These are phyloP conservation scores for Capsicum rhomboideum DNA, from an alignment of 257 asterid genomes.

Conservation along the genomic window DNA sequence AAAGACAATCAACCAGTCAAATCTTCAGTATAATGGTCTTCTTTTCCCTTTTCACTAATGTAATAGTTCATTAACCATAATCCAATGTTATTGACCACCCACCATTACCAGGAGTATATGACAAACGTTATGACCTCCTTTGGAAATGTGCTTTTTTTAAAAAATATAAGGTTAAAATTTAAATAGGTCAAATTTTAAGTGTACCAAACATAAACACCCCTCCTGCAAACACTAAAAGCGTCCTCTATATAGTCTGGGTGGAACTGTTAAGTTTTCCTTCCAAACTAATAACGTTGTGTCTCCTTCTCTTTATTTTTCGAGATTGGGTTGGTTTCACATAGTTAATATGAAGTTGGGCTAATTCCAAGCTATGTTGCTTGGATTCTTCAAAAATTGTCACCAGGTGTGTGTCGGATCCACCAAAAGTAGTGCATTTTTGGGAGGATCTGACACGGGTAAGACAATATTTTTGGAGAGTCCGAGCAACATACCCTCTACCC, in stretches of 20 bases:
- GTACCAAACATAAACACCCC: not conserved
- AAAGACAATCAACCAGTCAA: slow-evolving; percentile 3
- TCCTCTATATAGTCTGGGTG: not conserved
- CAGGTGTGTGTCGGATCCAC: not conserved
- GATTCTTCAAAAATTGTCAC: not conserved
- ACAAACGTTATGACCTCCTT: not conserved
- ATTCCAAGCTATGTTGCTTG: not conserved
- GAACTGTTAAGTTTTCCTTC: not conserved
- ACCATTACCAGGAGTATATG: not conserved
- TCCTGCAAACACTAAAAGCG: not conserved
- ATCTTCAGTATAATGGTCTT: not conserved
- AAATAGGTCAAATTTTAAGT: not conserved
- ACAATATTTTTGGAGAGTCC: not conserved
- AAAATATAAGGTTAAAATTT: too few relatives aligned
- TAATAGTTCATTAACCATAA: not conserved
- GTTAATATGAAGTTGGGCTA: not conserved
- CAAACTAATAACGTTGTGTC: not conserved
- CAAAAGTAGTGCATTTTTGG: not conserved
- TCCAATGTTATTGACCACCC: not conserved
- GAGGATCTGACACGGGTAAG: not conserved
- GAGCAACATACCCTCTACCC: not conserved
- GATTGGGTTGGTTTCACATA: not conserved
- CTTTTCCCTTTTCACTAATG: not conserved
- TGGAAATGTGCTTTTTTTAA: not conserved
- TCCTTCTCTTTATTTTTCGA: not conserved